phyloP scores from a whole-genome alignment of 208 protist species.

The Acanthamoeba quina region DNA sequence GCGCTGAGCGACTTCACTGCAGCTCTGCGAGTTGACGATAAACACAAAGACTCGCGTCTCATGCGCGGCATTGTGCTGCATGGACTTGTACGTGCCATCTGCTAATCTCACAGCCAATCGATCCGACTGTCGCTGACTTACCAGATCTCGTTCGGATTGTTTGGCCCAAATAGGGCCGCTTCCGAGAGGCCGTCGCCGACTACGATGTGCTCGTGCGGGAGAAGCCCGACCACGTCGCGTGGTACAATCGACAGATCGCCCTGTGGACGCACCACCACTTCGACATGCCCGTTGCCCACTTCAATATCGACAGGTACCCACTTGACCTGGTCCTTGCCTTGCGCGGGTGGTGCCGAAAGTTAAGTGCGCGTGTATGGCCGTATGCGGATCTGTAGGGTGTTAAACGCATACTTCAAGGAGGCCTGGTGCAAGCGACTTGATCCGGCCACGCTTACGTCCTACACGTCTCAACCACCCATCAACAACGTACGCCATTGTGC shows the following conservation, averaged over 20 bases:
- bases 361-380: background rate
- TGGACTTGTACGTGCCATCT: conserved; percentile 63
- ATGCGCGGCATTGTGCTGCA: conserved; percentile 79
- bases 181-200: conserved; percentile 75
- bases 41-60: conserved; percentile 74
- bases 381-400: background rate
- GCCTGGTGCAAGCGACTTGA: conserved; percentile 83
- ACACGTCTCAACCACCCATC: conserved; percentile 14
- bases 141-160: background rate
- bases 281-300: conserved; percentile 12
- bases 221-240: conserved; percentile 82
- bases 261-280: conserved; percentile 75
- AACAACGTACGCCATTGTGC: background rate
- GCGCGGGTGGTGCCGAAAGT: background rate
- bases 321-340: background rate
- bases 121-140: background rate
- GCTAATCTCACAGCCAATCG: background rate
- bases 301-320: conserved; percentile 71
- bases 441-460: conserved; percentile 69
- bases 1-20: conserved; percentile 81
- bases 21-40: conserved; percentile 72
- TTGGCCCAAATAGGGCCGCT: background rate
- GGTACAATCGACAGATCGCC: conserved; percentile 79
- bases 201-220: conserved; percentile 76
- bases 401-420: conserved; percentile 84